Base-by-base conservation (phyloP, 2,329 filamentous ascomycete genomes). In the Aureobasidium sp. region DNA sequence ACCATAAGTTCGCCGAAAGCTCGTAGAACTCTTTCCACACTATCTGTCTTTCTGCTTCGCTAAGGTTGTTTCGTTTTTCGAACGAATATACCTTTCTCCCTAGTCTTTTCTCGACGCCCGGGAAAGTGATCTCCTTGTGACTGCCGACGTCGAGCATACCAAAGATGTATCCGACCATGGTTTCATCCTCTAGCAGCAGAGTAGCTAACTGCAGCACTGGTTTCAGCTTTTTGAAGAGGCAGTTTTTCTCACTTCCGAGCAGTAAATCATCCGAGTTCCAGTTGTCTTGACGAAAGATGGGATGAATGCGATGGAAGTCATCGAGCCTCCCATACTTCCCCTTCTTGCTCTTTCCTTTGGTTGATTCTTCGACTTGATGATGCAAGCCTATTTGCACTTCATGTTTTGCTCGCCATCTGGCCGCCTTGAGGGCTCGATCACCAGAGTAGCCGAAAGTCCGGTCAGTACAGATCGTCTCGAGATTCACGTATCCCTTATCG, bases 131-230 rank as follows among this genome's bases (percentile, higher is more conserved):
- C 11, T 47, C n/a, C 30, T 36, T 58, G 21, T 58, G 42, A 4
- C 3, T 27, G 21, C 6, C 7, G n/a, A 45, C 30, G 21, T 58
- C 54, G n/a, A 58, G 54, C 41, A 58, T 47, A n/a, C 16, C 32
- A 10, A 16, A 34, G 9, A 58, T 47, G 7, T 45, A 58, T 6
- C 41, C 54, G 3, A 58, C 14, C 5, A 37, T 45, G 3, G n/a
- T 45, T 6, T 45, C 41, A 3, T 37, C 41, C 5, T 58, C 54
- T 4, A 58, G 13, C 3, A 47, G 54, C 5, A 58, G 30, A 10
- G 54, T 58, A n/a, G 54, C 54, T 11, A 58, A n/a, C 13, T 58
- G 41, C 2, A 58, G 13, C 7, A 58, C 54, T 37, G 54, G 54
- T 25, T 44, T 44, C 27, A 55, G 8, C 16, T 21, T 34, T 0